phyloP scores from a whole-genome alignment of 2,329 filamentous ascomycete genomes.

The Mycosphaerelloides madeirae region DNA sequence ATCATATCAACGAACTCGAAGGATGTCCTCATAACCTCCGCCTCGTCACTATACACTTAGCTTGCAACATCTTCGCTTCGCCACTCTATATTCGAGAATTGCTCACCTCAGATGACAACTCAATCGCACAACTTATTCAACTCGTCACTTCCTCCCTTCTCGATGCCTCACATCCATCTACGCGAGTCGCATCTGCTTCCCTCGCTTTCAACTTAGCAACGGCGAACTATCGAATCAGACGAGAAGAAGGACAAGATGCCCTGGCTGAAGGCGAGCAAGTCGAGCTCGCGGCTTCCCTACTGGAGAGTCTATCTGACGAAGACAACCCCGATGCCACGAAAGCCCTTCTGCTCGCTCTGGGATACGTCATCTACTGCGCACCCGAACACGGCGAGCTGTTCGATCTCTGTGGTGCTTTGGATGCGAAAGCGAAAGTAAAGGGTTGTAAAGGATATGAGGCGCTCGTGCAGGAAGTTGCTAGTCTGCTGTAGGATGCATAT shows the following conservation, averaged over 20 bases:
- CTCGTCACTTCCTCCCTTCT: slow-evolving; percentile 74
- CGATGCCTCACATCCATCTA: slow-evolving; percentile 66
- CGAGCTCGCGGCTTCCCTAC: slow-evolving; percentile 72
- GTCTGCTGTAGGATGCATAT: slow-evolving; percentile 17
- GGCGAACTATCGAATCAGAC: slow-evolving; percentile 62
- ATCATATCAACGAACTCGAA: slow-evolving; percentile 50
- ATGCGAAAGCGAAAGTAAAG: slow-evolving; percentile 61
- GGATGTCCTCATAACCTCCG: slow-evolving; percentile 75
- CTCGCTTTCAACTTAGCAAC: slow-evolving; percentile 78
- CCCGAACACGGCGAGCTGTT: slow-evolving; percentile 68
- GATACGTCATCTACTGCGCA: slow-evolving; percentile 68
- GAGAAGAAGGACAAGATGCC: slow-evolving; percentile 52
- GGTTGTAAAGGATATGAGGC: slow-evolving; percentile 31
- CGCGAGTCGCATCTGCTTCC: slow-evolving; percentile 76
- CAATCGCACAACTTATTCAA: slow-evolving; percentile 55
- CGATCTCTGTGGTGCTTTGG: slow-evolving; percentile 73
- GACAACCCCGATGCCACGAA: slow-evolving; percentile 61
- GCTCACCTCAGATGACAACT: slow-evolving; percentile 18
- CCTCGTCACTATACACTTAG: slow-evolving; percentile 75
- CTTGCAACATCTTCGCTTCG: slow-evolving; percentile 79
- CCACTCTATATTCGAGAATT: slow-evolving; percentile 58
- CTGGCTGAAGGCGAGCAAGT: slow-evolving; percentile 69
- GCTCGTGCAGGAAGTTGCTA: slow-evolving; percentile 29
- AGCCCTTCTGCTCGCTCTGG: slow-evolving; percentile 71
- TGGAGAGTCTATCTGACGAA: slow-evolving; percentile 65